These are phyloP conservation scores for Silybum marianum DNA, from an alignment of 129 eudicot genomes.

Conservation along the genomic window DNA sequence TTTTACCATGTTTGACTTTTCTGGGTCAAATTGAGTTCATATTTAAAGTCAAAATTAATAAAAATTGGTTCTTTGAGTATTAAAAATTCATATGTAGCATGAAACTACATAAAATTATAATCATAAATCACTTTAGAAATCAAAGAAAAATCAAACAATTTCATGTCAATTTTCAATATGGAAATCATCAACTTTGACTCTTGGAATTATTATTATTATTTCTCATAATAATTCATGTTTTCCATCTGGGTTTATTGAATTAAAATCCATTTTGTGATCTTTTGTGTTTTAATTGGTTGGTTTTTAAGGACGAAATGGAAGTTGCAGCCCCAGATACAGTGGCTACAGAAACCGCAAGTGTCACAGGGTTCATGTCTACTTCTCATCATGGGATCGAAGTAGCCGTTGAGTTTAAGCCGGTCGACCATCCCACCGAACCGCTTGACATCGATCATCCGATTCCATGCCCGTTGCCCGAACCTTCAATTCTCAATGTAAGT, in stretches of 20 bases:
- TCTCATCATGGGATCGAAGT: conserved; percentile 80
- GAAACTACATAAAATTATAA: background rate
- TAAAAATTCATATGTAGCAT: background rate
- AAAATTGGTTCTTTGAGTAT: background rate
- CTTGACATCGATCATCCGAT: conserved; percentile 82
- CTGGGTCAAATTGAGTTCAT: conserved; percentile 20
- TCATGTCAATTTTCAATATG: background rate
- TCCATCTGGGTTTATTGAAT: background rate
- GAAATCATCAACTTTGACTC: conserved; percentile 14
- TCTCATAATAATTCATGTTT: background rate
- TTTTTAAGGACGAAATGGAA: conserved; percentile 62
- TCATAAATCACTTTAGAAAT: background rate
- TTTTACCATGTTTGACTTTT: conserved; percentile 15
- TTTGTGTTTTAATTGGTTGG: conserved; percentile 2
- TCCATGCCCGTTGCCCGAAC: conserved; percentile 92
- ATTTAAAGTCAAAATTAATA: background rate
- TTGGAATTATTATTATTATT: background rate
- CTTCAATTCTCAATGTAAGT: conserved; percentile 93
- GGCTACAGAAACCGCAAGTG: conserved; percentile 32
- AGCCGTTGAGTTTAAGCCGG: conserved; percentile 85
- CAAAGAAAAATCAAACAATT: background rate
- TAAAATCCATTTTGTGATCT: background rate
- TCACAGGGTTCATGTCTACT: conserved; percentile 36
- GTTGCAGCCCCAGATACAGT: conserved; percentile 47
- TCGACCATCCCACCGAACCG: conserved; percentile 84